A percentile compares a stretch with the other conserved stretches of the same genome.
phyloP scores from a whole-genome alignment of 257 asterid species.

The Leptodermis oblonga region DNA sequence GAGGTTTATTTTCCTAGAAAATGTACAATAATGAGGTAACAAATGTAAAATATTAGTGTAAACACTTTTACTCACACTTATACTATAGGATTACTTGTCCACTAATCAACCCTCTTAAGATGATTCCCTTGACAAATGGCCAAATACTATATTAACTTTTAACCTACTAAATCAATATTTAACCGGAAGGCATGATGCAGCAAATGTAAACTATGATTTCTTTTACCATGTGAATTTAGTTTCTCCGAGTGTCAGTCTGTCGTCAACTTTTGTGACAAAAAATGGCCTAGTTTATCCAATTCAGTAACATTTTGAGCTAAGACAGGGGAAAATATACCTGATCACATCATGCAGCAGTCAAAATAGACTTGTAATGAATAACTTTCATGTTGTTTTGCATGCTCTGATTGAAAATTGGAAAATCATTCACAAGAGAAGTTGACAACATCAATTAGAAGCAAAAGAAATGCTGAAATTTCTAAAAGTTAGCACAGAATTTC shows the following conservation, averaged over 20 bases:
- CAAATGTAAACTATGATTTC: neutral
- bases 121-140: neutral
- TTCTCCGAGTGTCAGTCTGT: too few species aligned
- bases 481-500: neutral
- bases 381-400: too few species aligned
- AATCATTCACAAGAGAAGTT: too few species aligned
- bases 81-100: neutral
- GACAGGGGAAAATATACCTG: neutral
- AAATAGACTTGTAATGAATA: conserved; percentile 58
- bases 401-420: too few species aligned
- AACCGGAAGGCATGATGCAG: neutral
- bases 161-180: neutral
- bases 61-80: neutral
- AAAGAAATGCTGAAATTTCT: neutral
- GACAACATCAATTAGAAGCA: too few species aligned
- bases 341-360: neutral
- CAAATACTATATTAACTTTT: neutral
- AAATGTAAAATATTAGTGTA: neutral
- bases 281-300: neutral
- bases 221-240: neutral
- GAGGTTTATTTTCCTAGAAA: neutral
- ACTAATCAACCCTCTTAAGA: neutral
- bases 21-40: too few species aligned
- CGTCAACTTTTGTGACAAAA: too few species aligned
- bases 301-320: neutral